Evolutionary conservation across 495 filamentous ascomycete genomes (phyloP), one percentile per base, ranked within the genome.

Genomic region (Trichoderma reesei): DNA sequence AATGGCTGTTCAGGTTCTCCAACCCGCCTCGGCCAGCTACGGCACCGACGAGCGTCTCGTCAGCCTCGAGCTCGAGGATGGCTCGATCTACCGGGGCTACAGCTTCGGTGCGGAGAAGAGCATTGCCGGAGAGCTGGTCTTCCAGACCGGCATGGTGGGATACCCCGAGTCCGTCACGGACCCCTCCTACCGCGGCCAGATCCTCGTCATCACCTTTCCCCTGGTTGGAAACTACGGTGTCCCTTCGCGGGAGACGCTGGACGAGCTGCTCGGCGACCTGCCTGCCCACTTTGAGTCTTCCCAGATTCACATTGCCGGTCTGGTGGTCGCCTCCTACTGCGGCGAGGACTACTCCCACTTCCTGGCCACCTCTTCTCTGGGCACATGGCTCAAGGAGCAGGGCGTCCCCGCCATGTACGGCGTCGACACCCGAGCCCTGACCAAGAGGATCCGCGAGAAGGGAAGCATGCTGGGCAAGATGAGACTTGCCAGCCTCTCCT

Each of bases 61-160:
- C 76, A 85, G 85, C 69, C 86, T 98, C 64, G 93, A 98, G 76
- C 84, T 98, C 63, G 82, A 95, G 72, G 91, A 97, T 82, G 91
- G 90, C 71, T 85, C 85, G 38, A 83, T 87, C 69, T 96, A 92
- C 80, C 88, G 92, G 69, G 94, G 94, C 63, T 89, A 90, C 78
- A 96, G 92, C 80, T 98, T 97, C 72, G 94, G 94, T 72, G 90
- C 92, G 34, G 81, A 90, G 71, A 94, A 90, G 82, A 95, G 88
- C 72, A 85, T 94, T 69, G 88, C 93, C 65, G 94, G 94, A 70
- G 94, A 98, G 83, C 80, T 98, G 72, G 94, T 98, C 75, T 98
- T 98, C 79, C 94, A 98, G 82, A 98, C 94, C 60, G 94, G 94
- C 72, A 96, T 98, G 94, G 94, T 98, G 64, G 94, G 94, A 66